These are phyloP conservation scores for Blastomyces percursus DNA, from an alignment of 2,329 filamentous ascomycete species.

Conservation along the genomic window DNA sequence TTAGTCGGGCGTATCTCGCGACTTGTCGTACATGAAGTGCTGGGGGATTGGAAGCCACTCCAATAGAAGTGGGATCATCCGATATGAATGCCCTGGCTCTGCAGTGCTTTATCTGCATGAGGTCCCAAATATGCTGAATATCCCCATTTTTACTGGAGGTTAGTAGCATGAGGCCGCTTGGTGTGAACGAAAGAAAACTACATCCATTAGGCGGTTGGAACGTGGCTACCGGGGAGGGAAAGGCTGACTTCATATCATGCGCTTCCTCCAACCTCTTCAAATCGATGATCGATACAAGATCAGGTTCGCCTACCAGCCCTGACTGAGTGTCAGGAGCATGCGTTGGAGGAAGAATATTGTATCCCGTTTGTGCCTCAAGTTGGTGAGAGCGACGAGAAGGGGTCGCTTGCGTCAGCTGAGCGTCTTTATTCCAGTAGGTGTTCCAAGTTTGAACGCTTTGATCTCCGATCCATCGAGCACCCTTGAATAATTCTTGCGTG, in stretches of 20 bases:
- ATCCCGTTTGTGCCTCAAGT: slow-evolving; percentile 16
- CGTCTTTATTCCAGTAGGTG: slow-evolving; percentile 40
- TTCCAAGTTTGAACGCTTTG: slow-evolving; percentile 42
- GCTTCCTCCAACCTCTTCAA: slow-evolving; percentile 33
- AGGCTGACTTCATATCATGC: slow-evolving; percentile 24
- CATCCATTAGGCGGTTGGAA: slow-evolving; percentile 41
- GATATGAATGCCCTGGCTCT: slow-evolving; percentile 29
- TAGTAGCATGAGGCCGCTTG: slow-evolving; percentile 37
- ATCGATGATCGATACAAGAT: slow-evolving; percentile 38
- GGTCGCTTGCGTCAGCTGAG: slow-evolving; percentile 18
- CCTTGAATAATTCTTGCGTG: slow-evolving; percentile 39
- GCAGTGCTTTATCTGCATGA: slow-evolving; percentile 38
- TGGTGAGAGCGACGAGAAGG: slow-evolving; percentile 21
- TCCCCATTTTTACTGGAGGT: slow-evolving; percentile 41
- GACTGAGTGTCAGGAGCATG: slow-evolving; percentile 34
- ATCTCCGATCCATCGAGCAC: slow-evolving; percentile 40
- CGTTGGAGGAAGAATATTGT: slow-evolving; percentile 36
- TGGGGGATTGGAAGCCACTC: slow-evolving; percentile 13
- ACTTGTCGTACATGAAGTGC: slow-evolving; percentile 58
- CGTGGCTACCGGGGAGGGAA: slow-evolving; percentile 31
- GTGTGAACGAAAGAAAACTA: slow-evolving; percentile 40
- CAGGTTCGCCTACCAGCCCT: slow-evolving; percentile 29
- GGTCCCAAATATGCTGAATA: slow-evolving; percentile 41
- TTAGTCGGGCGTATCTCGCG: slow-evolving; percentile 82
- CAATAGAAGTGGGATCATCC: slow-evolving; percentile 24